These are phyloP conservation scores for Globisporangium paddicum DNA, from an alignment of 352 stramenopile species.

Conservation along the genomic window DNA sequence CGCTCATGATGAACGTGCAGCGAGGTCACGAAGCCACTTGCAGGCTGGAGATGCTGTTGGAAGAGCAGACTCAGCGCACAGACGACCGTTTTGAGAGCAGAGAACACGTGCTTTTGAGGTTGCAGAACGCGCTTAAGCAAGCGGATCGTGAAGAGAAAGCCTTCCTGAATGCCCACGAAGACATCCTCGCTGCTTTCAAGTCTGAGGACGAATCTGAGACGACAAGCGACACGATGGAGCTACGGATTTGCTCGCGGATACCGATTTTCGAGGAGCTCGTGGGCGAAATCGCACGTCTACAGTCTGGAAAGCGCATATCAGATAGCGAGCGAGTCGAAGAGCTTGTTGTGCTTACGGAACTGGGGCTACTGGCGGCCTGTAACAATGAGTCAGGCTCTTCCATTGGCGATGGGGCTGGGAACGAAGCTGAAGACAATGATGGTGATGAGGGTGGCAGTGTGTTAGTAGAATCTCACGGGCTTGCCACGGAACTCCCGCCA, in stretches of 20 bases:
- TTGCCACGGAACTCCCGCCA: neutral
- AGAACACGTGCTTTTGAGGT: neutral
- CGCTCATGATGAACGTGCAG: slow-evolving; percentile 12
- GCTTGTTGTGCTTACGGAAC: slow-evolving; percentile 10
- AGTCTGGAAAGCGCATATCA: neutral
- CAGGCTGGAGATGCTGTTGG: neutral
- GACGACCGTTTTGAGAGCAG: neutral
- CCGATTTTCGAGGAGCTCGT: slow-evolving; percentile 7
- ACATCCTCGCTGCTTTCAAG: neutral
- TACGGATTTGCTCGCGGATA: neutral
- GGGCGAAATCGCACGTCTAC: neutral
- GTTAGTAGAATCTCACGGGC: neutral
- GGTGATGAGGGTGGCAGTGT: neutral
- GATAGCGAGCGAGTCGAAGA: slow-evolving; percentile 17
- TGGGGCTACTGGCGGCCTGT: slow-evolving; percentile 12
- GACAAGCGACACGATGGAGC: neutral
- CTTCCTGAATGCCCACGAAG: neutral
- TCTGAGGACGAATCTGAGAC: neutral
- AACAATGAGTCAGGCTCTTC: neutral
- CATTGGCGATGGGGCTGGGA: neutral
- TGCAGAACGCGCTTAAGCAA: neutral
- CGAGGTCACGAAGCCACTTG: neutral
- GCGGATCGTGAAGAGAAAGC: neutral
- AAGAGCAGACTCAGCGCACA: neutral
- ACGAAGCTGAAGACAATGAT: neutral